Conservation (phyloP, 352 stramenopile genomes). For the Pythium rhizo-oryzae region DNA sequence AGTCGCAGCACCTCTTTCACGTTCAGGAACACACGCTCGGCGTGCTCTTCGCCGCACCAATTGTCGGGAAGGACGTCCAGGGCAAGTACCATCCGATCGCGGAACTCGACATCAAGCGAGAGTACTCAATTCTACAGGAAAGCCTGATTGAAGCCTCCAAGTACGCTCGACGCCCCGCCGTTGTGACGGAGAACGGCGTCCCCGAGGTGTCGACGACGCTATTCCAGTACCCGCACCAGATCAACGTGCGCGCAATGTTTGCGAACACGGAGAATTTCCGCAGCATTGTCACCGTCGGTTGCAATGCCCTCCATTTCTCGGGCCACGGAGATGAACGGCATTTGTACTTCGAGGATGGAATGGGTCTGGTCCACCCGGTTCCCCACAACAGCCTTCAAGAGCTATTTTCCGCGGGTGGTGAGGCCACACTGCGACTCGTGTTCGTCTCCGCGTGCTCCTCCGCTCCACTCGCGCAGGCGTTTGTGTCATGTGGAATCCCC, state of each 20-base stretch:
- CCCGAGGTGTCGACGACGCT: conserved; percentile 35
- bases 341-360: conserved; percentile 95
- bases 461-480: conserved; percentile 76
- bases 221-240: conserved; percentile 73
- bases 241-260: conserved; percentile 94
- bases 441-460: conserved; percentile 85
- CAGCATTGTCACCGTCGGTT: conserved; percentile 91
- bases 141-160: conserved; percentile 70
- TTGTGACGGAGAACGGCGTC: conserved; percentile 4
- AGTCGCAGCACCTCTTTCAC: conserved; percentile 57
- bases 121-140: conserved; percentile 82
- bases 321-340: conserved; percentile 93
- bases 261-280: conserved; percentile 93
- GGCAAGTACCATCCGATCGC: conserved; percentile 92
- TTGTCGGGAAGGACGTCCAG: conserved; percentile 92
- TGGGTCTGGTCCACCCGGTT: conserved; percentile 80
- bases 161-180: conserved; percentile 23
- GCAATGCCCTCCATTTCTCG: conserved; percentile 94
- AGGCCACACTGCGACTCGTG: conserved; percentile 54
- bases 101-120: conserved; percentile 77
- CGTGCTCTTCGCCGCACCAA: conserved; percentile 94
- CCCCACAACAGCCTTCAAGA: conserved; percentile 70
- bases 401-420: conserved; percentile 55
- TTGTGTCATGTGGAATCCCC: conserved; percentile 88
- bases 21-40: conserved; percentile 85